A percentile compares a stretch with the other conserved stretches of the same genome.
phyloP scores from a whole-genome alignment of 768 basidiomycete genomes.

The Mycena vitilis region DNA sequence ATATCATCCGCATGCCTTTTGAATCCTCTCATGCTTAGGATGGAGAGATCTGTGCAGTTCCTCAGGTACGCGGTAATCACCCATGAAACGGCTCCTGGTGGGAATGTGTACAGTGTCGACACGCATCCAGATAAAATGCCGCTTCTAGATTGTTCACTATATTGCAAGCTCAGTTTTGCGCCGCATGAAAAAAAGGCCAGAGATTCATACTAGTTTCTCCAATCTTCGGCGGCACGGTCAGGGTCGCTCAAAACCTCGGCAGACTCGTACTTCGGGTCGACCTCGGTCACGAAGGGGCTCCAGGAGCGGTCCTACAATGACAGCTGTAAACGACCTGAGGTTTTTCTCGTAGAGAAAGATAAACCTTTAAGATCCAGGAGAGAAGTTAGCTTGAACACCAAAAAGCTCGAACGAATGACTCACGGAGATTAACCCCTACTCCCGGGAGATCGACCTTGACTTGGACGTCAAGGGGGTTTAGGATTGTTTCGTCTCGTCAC shows the following conservation, averaged over 20 bases:
- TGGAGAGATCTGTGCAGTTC: not conserved
- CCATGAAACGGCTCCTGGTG: constrained; percentile 5
- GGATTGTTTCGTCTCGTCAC: constrained; percentile 13
- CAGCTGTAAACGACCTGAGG: not conserved
- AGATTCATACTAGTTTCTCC: constrained; percentile 11
- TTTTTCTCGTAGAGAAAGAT: too few species aligned
- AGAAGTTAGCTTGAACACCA: too few species aligned
- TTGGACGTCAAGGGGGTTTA: constrained; percentile 40
- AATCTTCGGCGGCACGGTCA: constrained; percentile 8
- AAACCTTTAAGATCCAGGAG: too few species aligned
- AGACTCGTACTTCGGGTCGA: constrained; percentile 16
- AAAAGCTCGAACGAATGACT: constrained; percentile 12
- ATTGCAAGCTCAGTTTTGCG: too few species aligned
- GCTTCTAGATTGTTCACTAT: constrained; percentile 4
- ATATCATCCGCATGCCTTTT: constrained; percentile 10
- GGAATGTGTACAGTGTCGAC: constrained; percentile 7
- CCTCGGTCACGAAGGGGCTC: constrained; percentile 5
- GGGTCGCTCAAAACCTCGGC: constrained; percentile 20
- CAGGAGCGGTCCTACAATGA: constrained; percentile 6
- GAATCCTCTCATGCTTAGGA: not conserved
- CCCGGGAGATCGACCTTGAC: constrained; percentile 49
- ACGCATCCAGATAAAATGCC: constrained; percentile 1
- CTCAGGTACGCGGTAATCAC: not conserved
- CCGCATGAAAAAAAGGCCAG: not conserved
- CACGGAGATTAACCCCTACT: constrained; percentile 58